phyloP scores from a whole-genome alignment of 2,329 filamentous ascomycete genomes.

The Calonectria hawksworthii region DNA sequence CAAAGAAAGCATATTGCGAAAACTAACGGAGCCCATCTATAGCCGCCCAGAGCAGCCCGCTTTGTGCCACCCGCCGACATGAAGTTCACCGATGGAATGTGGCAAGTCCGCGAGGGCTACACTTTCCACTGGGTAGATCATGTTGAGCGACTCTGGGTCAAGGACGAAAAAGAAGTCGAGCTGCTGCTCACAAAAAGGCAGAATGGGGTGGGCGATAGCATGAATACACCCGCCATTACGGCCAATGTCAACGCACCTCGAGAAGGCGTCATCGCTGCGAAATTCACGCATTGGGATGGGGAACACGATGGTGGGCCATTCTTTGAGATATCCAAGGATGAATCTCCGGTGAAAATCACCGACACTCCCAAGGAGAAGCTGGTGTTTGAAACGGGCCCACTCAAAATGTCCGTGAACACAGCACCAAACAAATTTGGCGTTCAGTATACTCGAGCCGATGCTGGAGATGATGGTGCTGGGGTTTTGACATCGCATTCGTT shows the following conservation, averaged over 20 bases:
- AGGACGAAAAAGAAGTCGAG: background rate
- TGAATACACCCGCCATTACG: background rate
- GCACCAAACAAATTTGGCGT: background rate
- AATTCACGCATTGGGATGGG: background rate
- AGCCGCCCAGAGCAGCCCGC: background rate
- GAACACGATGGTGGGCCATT: background rate
- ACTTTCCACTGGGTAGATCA: background rate
- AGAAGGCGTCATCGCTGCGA: background rate
- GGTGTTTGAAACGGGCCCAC: background rate
- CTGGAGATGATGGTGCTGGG: background rate
- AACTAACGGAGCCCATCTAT: background rate
- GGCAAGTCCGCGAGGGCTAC: background rate
- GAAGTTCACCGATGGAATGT: slow-evolving; percentile 3
- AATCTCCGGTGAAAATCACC: background rate
- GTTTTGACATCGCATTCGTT: background rate
- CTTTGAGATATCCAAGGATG: background rate
- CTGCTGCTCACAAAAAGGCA: background rate
- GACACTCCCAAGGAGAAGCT: background rate
- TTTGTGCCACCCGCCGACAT: background rate
- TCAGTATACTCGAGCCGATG: background rate
- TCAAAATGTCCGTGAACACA: background rate
- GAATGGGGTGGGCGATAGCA: background rate
- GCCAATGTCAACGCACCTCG: background rate
- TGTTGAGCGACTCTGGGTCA: background rate
- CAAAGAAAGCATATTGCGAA: background rate